Percentiles rank a stretch among this genome's conserved stretches.
phyloP scores from a whole-genome alignment of 2,329 filamentous ascomycete genomes.

The Aspergillus aculeatinus region DNA sequence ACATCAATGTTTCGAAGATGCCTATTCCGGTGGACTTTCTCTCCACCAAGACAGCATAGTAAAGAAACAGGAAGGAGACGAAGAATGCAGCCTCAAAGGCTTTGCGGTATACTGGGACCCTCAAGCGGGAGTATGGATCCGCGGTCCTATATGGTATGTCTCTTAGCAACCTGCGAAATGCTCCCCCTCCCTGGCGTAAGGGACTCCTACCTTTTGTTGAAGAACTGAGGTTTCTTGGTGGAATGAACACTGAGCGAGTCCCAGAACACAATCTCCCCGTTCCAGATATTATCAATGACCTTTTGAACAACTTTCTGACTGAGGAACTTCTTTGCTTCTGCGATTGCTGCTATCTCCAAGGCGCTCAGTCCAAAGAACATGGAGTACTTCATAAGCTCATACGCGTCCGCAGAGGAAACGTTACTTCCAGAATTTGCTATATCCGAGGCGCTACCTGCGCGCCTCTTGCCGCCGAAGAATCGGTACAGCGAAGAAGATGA shows the following conservation, averaged over 20 bases:
- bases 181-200: neutral
- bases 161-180: neutral
- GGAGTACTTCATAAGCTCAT: constrained; percentile 61
- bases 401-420: constrained; percentile 46
- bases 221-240: constrained; percentile 73
- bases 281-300: constrained; percentile 81
- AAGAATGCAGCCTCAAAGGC: constrained; percentile 83
- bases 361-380: constrained; percentile 80
- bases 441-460: constrained; percentile 30
- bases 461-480: constrained; percentile 41
- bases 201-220: constrained; percentile 55
- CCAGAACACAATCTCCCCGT: constrained; percentile 85
- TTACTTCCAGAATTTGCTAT: constrained; percentile 49
- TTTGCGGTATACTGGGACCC: constrained; percentile 82
- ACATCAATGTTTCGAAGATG: constrained; percentile 68
- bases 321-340: constrained; percentile 79
- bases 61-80: constrained; percentile 70
- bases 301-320: constrained; percentile 78
- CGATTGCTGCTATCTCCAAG: constrained; percentile 79
- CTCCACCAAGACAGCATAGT: constrained; percentile 81
- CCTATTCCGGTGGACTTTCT: constrained; percentile 67
- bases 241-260: constrained; percentile 71
- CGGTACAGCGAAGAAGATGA: constrained; percentile 25
- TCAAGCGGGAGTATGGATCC: constrained; percentile 71
- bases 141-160: constrained; percentile 49